Evolutionary conservation across 208 protist genomes (phyloP).

Genomic region (Trypanosoma theileri): DNA sequence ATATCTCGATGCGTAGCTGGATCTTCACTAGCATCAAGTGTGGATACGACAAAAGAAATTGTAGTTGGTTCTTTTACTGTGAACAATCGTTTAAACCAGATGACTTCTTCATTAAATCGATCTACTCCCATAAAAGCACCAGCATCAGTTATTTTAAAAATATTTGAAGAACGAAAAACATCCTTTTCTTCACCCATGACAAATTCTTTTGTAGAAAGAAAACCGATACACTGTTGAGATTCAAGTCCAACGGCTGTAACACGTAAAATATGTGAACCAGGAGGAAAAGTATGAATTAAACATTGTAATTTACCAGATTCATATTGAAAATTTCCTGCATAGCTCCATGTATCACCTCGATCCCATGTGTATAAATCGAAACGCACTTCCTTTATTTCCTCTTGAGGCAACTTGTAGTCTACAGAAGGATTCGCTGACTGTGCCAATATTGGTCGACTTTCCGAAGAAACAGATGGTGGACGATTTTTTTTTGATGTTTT

Average conservation of each 20-base stretch:
- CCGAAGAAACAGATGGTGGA: conserved; percentile 4
- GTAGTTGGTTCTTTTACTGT: conserved; percentile 51
- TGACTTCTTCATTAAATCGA: conserved; percentile 37
- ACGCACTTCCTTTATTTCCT: conserved; percentile 31
- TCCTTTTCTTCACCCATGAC: conserved; percentile 37
- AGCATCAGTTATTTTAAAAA: conserved; percentile 63
- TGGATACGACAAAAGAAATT: conserved; percentile 62
- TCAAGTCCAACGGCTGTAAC: conserved; percentile 55
- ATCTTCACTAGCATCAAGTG: conserved; percentile 54
- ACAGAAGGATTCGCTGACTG: neutral
- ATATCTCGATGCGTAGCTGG: conserved; percentile 43
- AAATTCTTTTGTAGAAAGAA: conserved; percentile 54
- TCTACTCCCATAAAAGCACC: conserved; percentile 47
- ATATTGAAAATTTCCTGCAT: conserved; percentile 40
- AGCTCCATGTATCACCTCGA: conserved; percentile 59
- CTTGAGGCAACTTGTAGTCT: neutral
- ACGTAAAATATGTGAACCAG: conserved; percentile 64
- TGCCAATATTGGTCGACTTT: neutral
- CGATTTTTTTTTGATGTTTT: neutral
- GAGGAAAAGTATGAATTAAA: conserved; percentile 34
- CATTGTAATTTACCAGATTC: conserved; percentile 40
- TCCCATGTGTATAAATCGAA: conserved; percentile 69
- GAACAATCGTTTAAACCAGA: conserved; percentile 85
- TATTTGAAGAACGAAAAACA: conserved; percentile 31
- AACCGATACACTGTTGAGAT: conserved; percentile 34